Evolutionary conservation across 805 yeast genomes (phyloP).

Genomic region (Babjeviella inositovora): DNA sequence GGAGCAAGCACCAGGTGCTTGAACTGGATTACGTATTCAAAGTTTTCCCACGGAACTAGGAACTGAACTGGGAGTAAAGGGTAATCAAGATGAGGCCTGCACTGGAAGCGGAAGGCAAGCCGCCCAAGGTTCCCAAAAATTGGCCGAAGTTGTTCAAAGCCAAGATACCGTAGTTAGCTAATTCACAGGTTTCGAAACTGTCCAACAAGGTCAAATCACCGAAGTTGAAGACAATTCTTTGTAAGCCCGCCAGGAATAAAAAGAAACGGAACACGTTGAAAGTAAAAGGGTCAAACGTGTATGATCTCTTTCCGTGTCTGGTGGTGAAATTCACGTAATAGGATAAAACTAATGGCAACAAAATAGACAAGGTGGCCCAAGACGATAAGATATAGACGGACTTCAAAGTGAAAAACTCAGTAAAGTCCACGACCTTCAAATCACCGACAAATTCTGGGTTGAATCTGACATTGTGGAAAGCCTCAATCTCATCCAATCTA

Average conservation of each 20-base stretch:
- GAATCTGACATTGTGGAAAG: constrained; percentile 2
- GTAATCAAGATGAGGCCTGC: no score
- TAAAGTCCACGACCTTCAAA: constrained; percentile 6
- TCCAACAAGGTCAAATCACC: constrained; percentile 9
- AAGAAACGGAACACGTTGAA: constrained; percentile 31
- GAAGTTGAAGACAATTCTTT: constrained; percentile 9
- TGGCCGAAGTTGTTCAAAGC: constrained; percentile 2
- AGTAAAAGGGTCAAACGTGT: constrained; percentile 34
- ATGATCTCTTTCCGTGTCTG: constrained; percentile 13
- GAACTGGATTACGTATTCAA: no score
- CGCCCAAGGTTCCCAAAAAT: no score
- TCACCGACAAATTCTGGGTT: no score
- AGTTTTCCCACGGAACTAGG: no score
- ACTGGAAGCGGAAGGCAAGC: no score
- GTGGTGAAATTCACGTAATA: constrained; percentile 12
- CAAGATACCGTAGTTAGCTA: constrained; percentile 4
- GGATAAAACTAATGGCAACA: constrained; percentile 8
- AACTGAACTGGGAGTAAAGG: no score
- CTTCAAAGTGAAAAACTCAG: constrained; percentile 6
- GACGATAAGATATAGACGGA: constrained; percentile 5
- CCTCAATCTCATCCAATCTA: constrained; percentile 3
- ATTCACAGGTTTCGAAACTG: constrained; percentile 3
- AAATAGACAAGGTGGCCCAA: constrained; percentile 7
- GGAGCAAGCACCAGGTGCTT: no score
- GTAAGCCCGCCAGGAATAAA: constrained; percentile 13